Evolutionary conservation across 148 eudicot species (phyloP).

Genomic region (Rheum nobile): DNA sequence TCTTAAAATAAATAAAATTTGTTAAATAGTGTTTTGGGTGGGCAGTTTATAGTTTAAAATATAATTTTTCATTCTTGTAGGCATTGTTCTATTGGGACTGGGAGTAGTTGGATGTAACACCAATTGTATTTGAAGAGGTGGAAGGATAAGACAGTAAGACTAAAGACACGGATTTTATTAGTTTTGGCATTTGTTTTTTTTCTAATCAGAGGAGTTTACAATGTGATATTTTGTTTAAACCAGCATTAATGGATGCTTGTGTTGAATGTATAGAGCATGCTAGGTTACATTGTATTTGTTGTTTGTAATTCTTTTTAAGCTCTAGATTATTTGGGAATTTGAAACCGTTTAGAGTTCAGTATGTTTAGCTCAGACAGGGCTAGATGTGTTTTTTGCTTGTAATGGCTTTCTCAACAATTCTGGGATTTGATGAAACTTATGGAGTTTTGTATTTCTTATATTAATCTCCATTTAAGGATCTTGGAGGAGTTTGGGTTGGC

Average conservation of each 20-base stretch:
- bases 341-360: neutral
- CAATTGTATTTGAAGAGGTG: neutral
- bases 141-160: neutral
- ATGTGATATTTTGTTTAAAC: neutral
- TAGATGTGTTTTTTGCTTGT: neutral
- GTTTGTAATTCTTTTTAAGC: neutral
- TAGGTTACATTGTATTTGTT: neutral
- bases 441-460: neutral
- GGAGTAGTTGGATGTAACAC: neutral
- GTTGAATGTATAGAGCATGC: neutral
- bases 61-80: neutral
- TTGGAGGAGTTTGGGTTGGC: neutral
- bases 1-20: neutral
- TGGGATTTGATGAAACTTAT: neutral
- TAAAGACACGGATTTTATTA: neutral
- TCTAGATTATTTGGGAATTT: neutral
- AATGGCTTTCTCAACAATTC: no score
- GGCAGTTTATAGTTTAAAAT: neutral
- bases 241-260: neutral
- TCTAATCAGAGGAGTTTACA: neutral
- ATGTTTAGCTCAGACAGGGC: neutral
- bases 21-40: neutral
- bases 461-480: neutral
- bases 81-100: neutral
- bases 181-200: neutral